These are phyloP conservation scores for Eragrostis tef DNA, from an alignment of 202 grass and related monocot genomes.

Conservation along the genomic window DNA sequence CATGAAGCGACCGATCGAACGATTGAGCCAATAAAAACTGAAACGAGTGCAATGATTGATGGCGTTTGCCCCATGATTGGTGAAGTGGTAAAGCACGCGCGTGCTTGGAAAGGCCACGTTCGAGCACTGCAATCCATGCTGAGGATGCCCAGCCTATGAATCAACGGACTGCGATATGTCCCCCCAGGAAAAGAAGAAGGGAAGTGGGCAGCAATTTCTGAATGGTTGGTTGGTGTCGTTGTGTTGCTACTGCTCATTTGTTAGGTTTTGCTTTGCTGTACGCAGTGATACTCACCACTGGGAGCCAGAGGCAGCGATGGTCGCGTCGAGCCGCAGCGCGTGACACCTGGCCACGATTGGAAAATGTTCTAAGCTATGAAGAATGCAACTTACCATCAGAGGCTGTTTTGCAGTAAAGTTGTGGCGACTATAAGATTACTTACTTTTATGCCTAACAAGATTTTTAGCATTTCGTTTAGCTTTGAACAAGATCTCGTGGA, in stretches of 20 bases:
- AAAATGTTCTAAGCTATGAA: neutral
- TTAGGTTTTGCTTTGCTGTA: neutral
- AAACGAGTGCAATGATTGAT: neutral
- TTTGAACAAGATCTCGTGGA: neutral
- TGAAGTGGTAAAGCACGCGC: neutral
- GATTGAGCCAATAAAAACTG: neutral
- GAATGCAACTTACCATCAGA: neutral
- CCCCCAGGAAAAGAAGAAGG: neutral
- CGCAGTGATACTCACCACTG: neutral
- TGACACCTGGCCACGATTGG: neutral
- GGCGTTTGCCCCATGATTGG: slow-evolving; percentile 21
- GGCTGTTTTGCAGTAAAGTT: neutral
- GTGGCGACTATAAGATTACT: neutral
- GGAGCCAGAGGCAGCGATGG: neutral
- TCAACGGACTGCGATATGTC: neutral
- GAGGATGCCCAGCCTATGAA: neutral
- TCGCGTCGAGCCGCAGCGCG: neutral
- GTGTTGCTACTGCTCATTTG: neutral
- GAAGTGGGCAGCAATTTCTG: neutral
- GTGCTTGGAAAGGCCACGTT: neutral
- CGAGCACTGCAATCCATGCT: neutral
- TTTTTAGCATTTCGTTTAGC: neutral
- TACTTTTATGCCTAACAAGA: neutral
- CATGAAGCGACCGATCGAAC: neutral
- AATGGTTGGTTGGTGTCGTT: neutral